Conservation (phyloP, 2,329 filamentous ascomycete genomes). For the Aspergillus sp. region DNA sequence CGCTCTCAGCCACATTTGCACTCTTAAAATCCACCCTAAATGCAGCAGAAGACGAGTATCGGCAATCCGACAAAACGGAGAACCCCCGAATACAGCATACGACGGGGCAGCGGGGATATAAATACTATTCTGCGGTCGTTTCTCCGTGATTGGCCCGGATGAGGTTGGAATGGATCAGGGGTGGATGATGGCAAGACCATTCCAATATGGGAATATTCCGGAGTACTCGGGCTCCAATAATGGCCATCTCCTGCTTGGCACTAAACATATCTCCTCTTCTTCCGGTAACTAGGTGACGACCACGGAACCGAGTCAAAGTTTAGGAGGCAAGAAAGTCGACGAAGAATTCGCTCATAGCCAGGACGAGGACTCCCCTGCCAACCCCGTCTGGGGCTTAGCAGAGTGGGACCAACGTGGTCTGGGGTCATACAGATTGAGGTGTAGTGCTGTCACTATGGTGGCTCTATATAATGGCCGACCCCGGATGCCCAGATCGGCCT, state of each 20-base stretch:
- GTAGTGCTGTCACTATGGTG: background rate
- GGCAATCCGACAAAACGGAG: background rate
- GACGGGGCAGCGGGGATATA: background rate
- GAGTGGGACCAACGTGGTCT: background rate
- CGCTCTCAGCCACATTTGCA: background rate
- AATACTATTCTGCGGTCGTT: background rate
- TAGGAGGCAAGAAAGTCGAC: background rate
- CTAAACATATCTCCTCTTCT: background rate
- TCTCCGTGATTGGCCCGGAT: conserved; percentile 1
- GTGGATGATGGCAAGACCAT: background rate
- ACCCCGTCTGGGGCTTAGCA: background rate
- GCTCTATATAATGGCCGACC: background rate
- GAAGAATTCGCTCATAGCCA: background rate
- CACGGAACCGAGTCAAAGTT: background rate
- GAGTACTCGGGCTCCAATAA: background rate
- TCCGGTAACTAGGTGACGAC: background rate
- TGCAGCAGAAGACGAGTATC: background rate
- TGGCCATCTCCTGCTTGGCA: background rate
- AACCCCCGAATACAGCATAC: background rate
- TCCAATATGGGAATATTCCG: background rate
- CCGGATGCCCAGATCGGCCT: background rate
- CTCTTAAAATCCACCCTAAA: background rate
- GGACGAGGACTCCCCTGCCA: background rate
- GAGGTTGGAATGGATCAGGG: background rate
- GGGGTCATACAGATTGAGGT: background rate